Evolutionary conservation across 805 yeast genomes (phyloP), one percentile per base, ranked within the genome.

Genomic region (Suhomyces faveliae): DNA sequence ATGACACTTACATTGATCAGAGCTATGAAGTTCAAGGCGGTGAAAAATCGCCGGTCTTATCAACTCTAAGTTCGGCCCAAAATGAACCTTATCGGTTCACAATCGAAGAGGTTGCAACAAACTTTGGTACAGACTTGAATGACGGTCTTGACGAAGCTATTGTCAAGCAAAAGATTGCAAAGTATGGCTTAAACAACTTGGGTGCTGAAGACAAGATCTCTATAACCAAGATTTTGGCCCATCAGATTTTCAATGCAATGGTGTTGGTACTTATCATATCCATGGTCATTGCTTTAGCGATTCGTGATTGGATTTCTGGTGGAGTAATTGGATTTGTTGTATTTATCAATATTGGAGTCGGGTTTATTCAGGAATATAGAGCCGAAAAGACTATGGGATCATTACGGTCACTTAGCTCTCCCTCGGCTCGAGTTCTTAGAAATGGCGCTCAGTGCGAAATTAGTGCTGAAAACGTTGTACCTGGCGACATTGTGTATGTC

Each of bases 311-410:
- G 73, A 68, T 68, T 17, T 65, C 71, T 3, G 73, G 73, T 30
- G 73, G 73, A 9, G 81, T 77, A 11, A 77, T 77, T 55, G 73
- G 70, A 5, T 63, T 68, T 39, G 79, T 77, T 35, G 70, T 77
- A 4, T 59, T 68, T 4, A 62, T 77, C 29, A 77, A 77, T 50
- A 76, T 79, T 27, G 57, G 67, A 8, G 78, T 77, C 15, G 81
- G 81, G 13, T 78, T 76, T 33, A 66, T 75, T 30, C 81, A 77
- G 55, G 81, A 77, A 55, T 61, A 69, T 15, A 70, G 75, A 42
- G 81, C 81, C 9, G 81, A 77, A 53, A 64, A 73, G 35, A 78
- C 81, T 4, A 77, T 77, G 66, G 71, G 78, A 7, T 78, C 80
- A 5, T 63, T 77, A 51, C 66, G 73, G 46, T 70, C 71, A 22